These are phyloP conservation scores for Mortierella polycephala DNA, from an alignment of 371 early-diverging fungal genomes.

Conservation along the genomic window DNA sequence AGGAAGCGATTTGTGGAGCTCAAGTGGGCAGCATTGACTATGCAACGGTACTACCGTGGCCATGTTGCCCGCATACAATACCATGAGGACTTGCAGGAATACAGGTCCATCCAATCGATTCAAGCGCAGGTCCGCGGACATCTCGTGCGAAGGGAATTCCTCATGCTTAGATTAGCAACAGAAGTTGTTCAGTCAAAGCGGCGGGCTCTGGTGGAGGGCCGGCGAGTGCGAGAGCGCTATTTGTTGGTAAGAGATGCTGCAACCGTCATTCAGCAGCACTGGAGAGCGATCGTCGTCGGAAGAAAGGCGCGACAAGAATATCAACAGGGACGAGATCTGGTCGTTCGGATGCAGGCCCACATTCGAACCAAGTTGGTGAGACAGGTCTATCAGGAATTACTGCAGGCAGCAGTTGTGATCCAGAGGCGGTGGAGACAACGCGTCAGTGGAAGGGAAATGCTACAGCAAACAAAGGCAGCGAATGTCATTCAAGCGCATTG, in stretches of 20 bases:
- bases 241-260: slow-evolving; percentile 14
- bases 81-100: neutral
- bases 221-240: slow-evolving; percentile 17
- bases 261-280: slow-evolving; percentile 31
- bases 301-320: slow-evolving; percentile 23
- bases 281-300: slow-evolving; percentile 28
- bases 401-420: slow-evolving; percentile 24
- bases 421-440: slow-evolving; percentile 17
- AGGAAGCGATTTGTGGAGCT: slow-evolving; percentile 30
- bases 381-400: slow-evolving; percentile 4
- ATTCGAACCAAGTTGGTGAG: slow-evolving; percentile 23
- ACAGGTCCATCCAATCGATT: slow-evolving; percentile 13
- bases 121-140: slow-evolving; percentile 46
- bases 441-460: slow-evolving; percentile 1
- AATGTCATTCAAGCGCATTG: slow-evolving; percentile 29
- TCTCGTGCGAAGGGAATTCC: slow-evolving; percentile 22
- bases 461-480: slow-evolving; percentile 20
- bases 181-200: slow-evolving; percentile 35
- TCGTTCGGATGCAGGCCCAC: slow-evolving; percentile 20
- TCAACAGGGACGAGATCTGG: slow-evolving; percentile 17
- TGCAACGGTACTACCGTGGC: slow-evolving; percentile 33
- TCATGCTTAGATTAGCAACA: slow-evolving; percentile 25
- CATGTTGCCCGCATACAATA: slow-evolving; percentile 25
- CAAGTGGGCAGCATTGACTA: slow-evolving; percentile 31
- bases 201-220: slow-evolving; percentile 21